Evolutionary conservation across 257 asterid species (phyloP).

Genomic region (Solanum microdontum): DNA sequence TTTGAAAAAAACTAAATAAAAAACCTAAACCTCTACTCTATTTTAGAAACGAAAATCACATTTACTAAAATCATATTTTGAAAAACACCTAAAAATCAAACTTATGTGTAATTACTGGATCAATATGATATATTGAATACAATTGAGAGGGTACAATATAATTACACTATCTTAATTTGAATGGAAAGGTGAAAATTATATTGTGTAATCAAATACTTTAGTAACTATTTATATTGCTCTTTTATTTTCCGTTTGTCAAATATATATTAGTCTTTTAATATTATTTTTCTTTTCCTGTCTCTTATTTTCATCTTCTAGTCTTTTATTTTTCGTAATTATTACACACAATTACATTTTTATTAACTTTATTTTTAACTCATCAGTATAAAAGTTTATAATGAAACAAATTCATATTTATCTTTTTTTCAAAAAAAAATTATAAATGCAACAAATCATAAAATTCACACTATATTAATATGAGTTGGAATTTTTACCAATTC

Average conservation of each 20-base stretch:
- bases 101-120: background rate
- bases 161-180: no score
- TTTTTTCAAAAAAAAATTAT: no score
- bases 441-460: background rate
- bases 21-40: no score
- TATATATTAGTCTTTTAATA: no score
- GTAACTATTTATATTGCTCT: background rate
- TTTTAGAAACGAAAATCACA: no score
- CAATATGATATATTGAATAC: background rate
- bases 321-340: no score
- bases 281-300: no score
- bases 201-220: background rate
- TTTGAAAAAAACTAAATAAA: no score
- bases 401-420: background rate
- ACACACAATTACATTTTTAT: background rate
- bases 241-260: no score
- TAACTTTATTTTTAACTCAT: background rate
- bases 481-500: background rate
- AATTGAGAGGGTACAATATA: background rate
- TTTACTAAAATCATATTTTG: no score
- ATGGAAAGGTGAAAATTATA: background rate
- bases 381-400: no score
- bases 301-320: background rate
- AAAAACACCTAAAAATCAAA: background rate
- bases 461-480: background rate